Conservation (phyloP, 495 filamentous ascomycete species). For the Penicillium subrubescens region DNA sequence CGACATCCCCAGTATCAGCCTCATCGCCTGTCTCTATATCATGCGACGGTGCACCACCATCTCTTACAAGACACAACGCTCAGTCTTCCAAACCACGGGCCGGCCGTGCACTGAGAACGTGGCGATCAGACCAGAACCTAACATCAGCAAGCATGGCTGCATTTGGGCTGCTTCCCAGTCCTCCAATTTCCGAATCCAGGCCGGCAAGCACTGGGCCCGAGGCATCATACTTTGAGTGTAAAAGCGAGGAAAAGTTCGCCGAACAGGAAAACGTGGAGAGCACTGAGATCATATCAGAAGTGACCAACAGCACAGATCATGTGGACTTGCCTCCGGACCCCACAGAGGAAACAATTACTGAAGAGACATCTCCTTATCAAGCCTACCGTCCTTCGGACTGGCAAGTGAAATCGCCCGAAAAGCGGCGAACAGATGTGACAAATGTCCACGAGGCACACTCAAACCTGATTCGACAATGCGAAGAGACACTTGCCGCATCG, state of each 20-base stretch:
- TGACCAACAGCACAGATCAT: neutral
- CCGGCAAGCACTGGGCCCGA: conserved; percentile 32
- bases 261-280: neutral
- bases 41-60: conserved; percentile 27
- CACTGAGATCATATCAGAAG: neutral
- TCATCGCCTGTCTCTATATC: conserved; percentile 15
- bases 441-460: conserved; percentile 47
- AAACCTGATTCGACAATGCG: conserved; percentile 36
- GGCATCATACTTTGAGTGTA: conserved; percentile 38
- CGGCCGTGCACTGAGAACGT: conserved; percentile 39
- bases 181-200: conserved; percentile 43
- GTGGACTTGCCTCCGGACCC: neutral
- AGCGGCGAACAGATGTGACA: conserved; percentile 22
- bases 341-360: neutral
- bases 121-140: conserved; percentile 48
- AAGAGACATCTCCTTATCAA: conserved; percentile 13
- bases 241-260: conserved; percentile 9
- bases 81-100: conserved; percentile 20
- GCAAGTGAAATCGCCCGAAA: conserved; percentile 10
- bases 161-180: conserved; percentile 47
- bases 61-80: conserved; percentile 17
- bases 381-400: conserved; percentile 20
- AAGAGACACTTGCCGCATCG: conserved; percentile 19
- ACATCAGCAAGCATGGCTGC: conserved; percentile 34
- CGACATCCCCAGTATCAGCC: conserved; percentile 34